Evolutionary conservation across 2,329 filamentous ascomycete species (phyloP).

Genomic region (Colletotrichum acutatum): DNA sequence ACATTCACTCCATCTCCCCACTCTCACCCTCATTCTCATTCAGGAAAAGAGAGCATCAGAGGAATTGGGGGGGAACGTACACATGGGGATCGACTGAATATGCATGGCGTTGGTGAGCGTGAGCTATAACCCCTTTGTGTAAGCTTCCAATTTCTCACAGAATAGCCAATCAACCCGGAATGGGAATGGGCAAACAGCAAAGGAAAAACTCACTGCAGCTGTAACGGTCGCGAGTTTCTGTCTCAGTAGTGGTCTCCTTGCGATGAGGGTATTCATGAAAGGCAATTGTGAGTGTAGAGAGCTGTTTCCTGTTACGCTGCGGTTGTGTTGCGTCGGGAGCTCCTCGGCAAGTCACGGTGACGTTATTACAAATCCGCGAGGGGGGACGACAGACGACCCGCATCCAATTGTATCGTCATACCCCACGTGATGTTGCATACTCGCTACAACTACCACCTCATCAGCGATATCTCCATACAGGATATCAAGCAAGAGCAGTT

Average conservation of each 20-base stretch:
- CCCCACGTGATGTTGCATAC: conserved; percentile 19
- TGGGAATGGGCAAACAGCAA: no score
- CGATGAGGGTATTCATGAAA: conserved; percentile 56
- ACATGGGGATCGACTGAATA: conserved; percentile 90
- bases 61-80: conserved; percentile 61
- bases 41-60: background rate
- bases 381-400: background rate
- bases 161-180: background rate
- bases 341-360: conserved; percentile 28
- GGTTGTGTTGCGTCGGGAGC: background rate
- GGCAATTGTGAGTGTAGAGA: conserved; percentile 9
- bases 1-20: background rate
- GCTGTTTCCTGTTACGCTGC: no score
- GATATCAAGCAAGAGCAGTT: no score
- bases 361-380: conserved; percentile 32
- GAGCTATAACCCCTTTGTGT: conserved; percentile 44
- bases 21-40: background rate
- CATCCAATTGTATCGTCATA: conserved; percentile 8
- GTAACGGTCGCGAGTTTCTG: conserved; percentile 44
- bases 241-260: conserved; percentile 47
- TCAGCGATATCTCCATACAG: background rate
- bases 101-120: conserved; percentile 72
- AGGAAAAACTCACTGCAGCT: conserved; percentile 43
- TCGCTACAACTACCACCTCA: background rate
- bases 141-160: background rate